Conservation (phyloP, 2,329 filamentous ascomycete genomes). For the Fusarium torulosum region DNA sequence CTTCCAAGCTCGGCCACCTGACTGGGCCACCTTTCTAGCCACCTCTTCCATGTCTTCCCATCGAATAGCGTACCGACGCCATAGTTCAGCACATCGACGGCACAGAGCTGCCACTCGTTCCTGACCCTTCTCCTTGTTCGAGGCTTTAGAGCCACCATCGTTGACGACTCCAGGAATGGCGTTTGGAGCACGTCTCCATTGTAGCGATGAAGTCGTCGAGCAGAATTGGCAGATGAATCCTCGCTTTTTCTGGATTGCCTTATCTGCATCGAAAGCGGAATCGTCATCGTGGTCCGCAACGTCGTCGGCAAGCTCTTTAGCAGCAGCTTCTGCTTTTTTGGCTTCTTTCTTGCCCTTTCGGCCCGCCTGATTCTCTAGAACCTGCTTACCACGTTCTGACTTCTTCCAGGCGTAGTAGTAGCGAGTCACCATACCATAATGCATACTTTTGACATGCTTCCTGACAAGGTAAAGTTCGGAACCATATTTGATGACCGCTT, state of each 20-base stretch:
- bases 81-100: slow-evolving; percentile 89
- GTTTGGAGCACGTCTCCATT: slow-evolving; percentile 91
- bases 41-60: slow-evolving; percentile 96
- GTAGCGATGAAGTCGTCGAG: slow-evolving; percentile 79
- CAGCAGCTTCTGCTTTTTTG: slow-evolving; percentile 76
- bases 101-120: slow-evolving; percentile 87
- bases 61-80: slow-evolving; percentile 95
- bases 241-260: slow-evolving; percentile 82
- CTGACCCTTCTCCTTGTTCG: slow-evolving; percentile 81
- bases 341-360: slow-evolving; percentile 92
- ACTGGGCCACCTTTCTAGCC: slow-evolving; percentile 84
- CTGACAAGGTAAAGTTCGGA: slow-evolving; percentile 89
- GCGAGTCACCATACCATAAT: slow-evolving; percentile 83
- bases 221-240: slow-evolving; percentile 97
- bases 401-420: slow-evolving; percentile 99
- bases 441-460: slow-evolving; percentile 86
- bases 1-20: slow-evolving; percentile 86
- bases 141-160: slow-evolving; percentile 67
- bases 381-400: slow-evolving; percentile 82
- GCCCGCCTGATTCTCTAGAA: slow-evolving; percentile 91
- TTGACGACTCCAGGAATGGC: slow-evolving; percentile 77
- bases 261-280: slow-evolving; percentile 93
- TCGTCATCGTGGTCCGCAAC: slow-evolving; percentile 94
- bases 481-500: slow-evolving; percentile 88
- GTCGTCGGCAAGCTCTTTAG: slow-evolving; percentile 86